Evolutionary conservation across 1,139 yeast species (phyloP).

Genomic region (Cylindricascospora bacillispora): DNA sequence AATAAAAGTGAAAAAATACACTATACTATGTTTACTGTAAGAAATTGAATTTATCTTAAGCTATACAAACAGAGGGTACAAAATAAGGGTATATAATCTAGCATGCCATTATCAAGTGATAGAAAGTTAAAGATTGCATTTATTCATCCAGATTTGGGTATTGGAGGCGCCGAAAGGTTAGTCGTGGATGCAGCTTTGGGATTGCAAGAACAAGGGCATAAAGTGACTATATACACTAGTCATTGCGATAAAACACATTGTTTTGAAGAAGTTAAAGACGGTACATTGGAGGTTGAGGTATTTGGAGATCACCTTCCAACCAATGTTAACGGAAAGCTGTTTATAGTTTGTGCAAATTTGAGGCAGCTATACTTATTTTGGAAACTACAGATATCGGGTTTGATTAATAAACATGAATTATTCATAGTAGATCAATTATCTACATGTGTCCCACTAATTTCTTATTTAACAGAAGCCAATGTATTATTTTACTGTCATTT

Average conservation of each 20-base stretch:
- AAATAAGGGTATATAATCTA: too few relatives aligned
- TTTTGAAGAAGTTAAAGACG: constrained; percentile 71
- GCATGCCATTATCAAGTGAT: too few relatives aligned
- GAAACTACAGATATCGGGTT: constrained; percentile 38
- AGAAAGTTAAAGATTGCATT: constrained; percentile 59
- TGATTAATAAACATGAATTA: constrained; percentile 44
- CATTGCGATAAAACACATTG: constrained; percentile 82
- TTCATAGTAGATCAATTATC: constrained; percentile 83
- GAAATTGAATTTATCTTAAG: too few relatives aligned
- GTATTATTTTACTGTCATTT: constrained; percentile 87
- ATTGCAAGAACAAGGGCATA: constrained; percentile 54
- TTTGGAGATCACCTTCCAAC: constrained; percentile 79
- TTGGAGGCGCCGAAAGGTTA: constrained; percentile 93
- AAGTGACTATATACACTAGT: constrained; percentile 66
- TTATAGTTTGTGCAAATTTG: constrained; percentile 70
- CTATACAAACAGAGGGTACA: too few relatives aligned
- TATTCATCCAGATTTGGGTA: constrained; percentile 91
- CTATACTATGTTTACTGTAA: too few relatives aligned
- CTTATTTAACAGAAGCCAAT: constrained; percentile 31
- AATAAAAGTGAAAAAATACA: too few relatives aligned
- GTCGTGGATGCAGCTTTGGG: constrained; percentile 94
- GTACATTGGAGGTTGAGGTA: constrained; percentile 48
- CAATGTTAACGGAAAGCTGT: constrained; percentile 47
- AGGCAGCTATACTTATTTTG: constrained; percentile 62
- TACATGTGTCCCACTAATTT: constrained; percentile 67